These are phyloP conservation scores for Dentipellis sp. DNA, from an alignment of 768 basidiomycete species.

Conservation along the genomic window DNA sequence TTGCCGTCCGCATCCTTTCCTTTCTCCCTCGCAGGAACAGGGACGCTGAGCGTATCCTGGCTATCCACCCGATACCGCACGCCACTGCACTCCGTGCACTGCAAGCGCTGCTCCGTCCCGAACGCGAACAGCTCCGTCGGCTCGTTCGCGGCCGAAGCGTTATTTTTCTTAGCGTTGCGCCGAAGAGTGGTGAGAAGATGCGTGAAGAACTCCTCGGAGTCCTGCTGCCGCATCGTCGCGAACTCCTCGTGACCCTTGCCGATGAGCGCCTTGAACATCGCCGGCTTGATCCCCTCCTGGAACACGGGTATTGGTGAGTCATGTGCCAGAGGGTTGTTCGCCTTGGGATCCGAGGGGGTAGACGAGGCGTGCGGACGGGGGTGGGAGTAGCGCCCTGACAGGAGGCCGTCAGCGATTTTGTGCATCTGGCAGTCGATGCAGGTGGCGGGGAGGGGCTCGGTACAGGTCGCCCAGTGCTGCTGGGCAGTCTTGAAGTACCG, in stretches of 20 bases:
- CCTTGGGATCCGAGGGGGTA: conserved; percentile 7
- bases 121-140: conserved; percentile 74
- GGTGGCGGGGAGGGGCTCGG: conserved; percentile 59
- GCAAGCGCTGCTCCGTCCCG: conserved; percentile 77
- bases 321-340: conserved; percentile 27
- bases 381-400: conserved; percentile 85
- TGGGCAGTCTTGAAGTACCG: conserved; percentile 50
- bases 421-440: conserved; percentile 95
- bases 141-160: conserved; percentile 36
- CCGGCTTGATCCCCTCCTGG: conserved; percentile 79
- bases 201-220: conserved; percentile 89
- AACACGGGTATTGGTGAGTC: conserved; percentile 43
- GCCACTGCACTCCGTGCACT: conserved; percentile 68
- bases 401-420: conserved; percentile 86
- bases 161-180: conserved; percentile 47
- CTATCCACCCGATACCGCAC: conserved; percentile 79
- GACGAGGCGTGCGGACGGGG: conserved; percentile 32
- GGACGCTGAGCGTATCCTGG: conserved; percentile 70
- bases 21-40: conserved; percentile 61
- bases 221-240: conserved; percentile 94
- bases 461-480: conserved; percentile 54
- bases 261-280: conserved; percentile 79
- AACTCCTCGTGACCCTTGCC: conserved; percentile 94
- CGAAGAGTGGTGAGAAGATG: conserved; percentile 70
- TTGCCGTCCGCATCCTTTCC: conserved; percentile 52